Evolutionary conservation across 73 alveolate genomes (phyloP), one percentile per base, ranked within the genome.

Genomic region (Urostyla sp.): DNA sequence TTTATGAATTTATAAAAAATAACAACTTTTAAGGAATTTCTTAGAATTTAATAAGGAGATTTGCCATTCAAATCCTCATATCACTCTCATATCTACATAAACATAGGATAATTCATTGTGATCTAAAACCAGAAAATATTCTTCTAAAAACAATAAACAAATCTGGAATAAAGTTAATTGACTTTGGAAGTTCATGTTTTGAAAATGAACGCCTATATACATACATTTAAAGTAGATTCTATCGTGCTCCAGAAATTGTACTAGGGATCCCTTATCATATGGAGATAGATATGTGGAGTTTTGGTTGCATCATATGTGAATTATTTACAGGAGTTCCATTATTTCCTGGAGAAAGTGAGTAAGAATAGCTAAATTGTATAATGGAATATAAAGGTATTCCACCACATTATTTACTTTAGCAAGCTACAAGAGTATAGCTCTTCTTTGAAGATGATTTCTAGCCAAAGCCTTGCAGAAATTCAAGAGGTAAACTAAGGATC

Each of bases 91-190:
- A 58, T 61, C 51, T 73, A 49, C 74, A 51, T 60, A 79, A 72
- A 26, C 77, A 72, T 32, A 34, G 44, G 18, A 91, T 92, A 21
- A 90, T 94, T 0, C 98, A 95, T 69, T 93, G 98, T 58, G 99
- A 96, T 57, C 72, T 92, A 51, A 94, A 95, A 49, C 98, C 98
- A 21, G 99, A 93, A 72, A 94, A 95, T 75, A 92, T 96, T 30
- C 87, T 96, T 5, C 72, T 84, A 10, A 73, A 80, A 28, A 72
- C 58, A 26, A 43, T 27, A 96, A 54, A 83, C 84, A 85, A 43
- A 91, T 92, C 91, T 20, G 87, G 82, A 60, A 66, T 91, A 0
- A 91, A 91, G 79, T 60, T 92, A 56, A 94, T 94, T 26, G 98
- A 94, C 75, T 94, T 94, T 72, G 98, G 98, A 16, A 72, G 92